Percentiles rank a stretch among this genome's conserved stretches.
These are phyloP conservation scores for Nitzschia sp. DNA, from an alignment of 108 stramenopile genomes.

Conservation along the genomic window DNA sequence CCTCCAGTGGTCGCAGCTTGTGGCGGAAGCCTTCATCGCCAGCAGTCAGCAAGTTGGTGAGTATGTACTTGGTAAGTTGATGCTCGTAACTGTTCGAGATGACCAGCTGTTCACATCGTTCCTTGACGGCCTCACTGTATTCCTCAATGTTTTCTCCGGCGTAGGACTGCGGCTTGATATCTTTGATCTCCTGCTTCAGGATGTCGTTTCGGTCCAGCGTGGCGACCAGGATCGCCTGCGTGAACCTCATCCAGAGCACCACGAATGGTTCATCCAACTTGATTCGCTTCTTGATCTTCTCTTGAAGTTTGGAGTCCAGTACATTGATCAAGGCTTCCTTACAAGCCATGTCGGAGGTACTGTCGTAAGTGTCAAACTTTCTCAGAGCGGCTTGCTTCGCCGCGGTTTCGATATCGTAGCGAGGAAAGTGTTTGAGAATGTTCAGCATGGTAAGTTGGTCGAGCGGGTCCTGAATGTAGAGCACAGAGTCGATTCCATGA, in stretches of 20 bases:
- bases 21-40: not conserved
- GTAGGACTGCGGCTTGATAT: not conserved
- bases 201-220: too few relatives aligned
- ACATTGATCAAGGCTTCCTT: not conserved
- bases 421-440: not conserved
- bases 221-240: too few relatives aligned
- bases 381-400: not conserved
- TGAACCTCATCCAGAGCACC: too few relatives aligned
- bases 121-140: not conserved
- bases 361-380: slow-evolving; percentile 20
- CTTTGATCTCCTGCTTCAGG: not conserved
- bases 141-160: slow-evolving; percentile 6
- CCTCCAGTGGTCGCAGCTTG: not conserved
- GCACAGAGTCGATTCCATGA: slow-evolving; percentile 1
- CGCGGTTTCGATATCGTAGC: not conserved
- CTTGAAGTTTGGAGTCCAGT: not conserved
- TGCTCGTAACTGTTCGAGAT: too few relatives aligned
- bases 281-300: not conserved
- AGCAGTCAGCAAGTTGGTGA: not conserved
- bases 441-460: not conserved
- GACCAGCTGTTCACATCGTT: too few relatives aligned
- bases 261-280: not conserved
- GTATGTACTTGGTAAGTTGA: not conserved
- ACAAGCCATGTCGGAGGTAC: not conserved
- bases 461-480: slow-evolving; percentile 8